These are phyloP conservation scores for Lecanicillium sp. DNA, from an alignment of 2,329 filamentous ascomycete species.

Conservation along the genomic window DNA sequence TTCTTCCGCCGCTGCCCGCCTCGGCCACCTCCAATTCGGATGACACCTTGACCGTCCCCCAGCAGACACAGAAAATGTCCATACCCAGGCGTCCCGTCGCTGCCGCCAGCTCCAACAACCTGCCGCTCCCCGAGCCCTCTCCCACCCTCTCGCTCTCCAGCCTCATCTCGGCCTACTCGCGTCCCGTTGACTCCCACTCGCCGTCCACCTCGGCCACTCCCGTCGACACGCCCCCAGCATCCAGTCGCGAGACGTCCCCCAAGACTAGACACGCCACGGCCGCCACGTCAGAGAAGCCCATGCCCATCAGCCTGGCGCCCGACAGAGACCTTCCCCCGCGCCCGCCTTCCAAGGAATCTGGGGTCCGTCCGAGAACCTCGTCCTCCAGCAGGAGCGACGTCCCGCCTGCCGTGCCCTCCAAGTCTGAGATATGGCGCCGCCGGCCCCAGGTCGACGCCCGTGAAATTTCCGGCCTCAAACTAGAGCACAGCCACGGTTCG, in stretches of 20 bases:
- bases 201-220: conserved; percentile 37
- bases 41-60: conserved; percentile 15
- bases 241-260: conserved; percentile 15
- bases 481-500: conserved; percentile 44
- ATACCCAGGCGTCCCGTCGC: conserved; percentile 21
- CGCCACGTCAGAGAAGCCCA: conserved; percentile 10
- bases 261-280: background rate
- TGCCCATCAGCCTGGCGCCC: background rate
- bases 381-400: conserved; percentile 15
- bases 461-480: conserved; percentile 42
- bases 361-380: too few relatives aligned
- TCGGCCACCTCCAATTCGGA: conserved; percentile 11
- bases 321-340: background rate
- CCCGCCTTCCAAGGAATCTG: background rate
- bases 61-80: conserved; percentile 7
- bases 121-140: conserved; percentile 26
- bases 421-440: conserved; percentile 41
- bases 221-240: conserved; percentile 26
- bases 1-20: conserved; percentile 13
- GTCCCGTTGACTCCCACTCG: conserved; percentile 38
- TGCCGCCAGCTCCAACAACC: conserved; percentile 18
- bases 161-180: conserved; percentile 50
- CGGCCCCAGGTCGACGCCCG: conserved; percentile 43
- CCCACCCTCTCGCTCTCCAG: conserved; percentile 47
- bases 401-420: conserved; percentile 23